These are phyloP conservation scores for Trichophyton benhamiae DNA, from an alignment of 2,329 filamentous ascomycete species.

Conservation along the genomic window DNA sequence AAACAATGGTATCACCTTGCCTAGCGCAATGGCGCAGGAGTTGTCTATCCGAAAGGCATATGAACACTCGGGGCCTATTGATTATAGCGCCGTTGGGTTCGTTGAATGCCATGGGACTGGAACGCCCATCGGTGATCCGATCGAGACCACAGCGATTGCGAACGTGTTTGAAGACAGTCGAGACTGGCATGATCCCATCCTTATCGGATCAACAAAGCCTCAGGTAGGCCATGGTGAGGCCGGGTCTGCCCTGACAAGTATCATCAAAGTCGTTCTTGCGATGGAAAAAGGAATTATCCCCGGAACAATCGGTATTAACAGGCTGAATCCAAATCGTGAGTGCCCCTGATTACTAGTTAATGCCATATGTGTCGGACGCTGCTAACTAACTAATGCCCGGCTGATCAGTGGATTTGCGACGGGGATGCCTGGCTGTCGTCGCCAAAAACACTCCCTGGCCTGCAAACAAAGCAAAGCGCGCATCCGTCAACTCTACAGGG, in stretches of 20 bases:
- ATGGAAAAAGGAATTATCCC: constrained; percentile 21
- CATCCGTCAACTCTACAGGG: constrained; percentile 17
- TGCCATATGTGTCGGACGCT: no score
- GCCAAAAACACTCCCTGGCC: no score
- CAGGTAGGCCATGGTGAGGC: constrained; percentile 23
- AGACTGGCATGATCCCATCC: constrained; percentile 4
- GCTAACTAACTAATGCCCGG: background rate
- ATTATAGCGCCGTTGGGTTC: background rate
- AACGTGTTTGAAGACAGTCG: background rate
- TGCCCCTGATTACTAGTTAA: background rate
- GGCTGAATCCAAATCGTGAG: background rate
- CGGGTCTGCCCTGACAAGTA: constrained; percentile 18
- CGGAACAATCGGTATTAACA: constrained; percentile 13
- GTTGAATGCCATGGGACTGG: background rate
- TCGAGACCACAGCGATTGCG: background rate
- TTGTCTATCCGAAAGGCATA: constrained; percentile 37
- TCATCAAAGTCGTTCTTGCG: constrained; percentile 20
- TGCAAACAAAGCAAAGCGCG: background rate
- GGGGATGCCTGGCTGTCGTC: no score
- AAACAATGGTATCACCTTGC: constrained; percentile 15
- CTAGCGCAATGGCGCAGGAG: constrained; percentile 12
- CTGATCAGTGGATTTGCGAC: no score
- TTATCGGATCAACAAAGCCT: constrained; percentile 19
- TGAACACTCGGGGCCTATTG: constrained; percentile 50
- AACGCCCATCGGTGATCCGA: constrained; percentile 5